phyloP scores from a whole-genome alignment of 495 filamentous ascomycete species.

The Symbiotaphrina buchneri region DNA sequence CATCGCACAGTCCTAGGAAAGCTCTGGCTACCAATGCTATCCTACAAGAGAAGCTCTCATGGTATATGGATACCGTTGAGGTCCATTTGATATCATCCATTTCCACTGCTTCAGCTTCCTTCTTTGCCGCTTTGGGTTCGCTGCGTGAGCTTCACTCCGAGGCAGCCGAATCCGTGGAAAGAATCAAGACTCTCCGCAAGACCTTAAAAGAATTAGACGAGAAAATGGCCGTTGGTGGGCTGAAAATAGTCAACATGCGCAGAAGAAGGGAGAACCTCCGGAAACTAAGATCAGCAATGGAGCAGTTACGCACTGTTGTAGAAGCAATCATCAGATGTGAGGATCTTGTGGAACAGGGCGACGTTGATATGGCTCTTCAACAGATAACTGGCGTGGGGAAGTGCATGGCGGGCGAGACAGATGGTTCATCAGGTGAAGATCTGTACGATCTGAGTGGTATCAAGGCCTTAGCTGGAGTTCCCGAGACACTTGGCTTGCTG shows the following conservation, averaged over 20 bases:
- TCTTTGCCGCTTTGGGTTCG: constrained; percentile 88
- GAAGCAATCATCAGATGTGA: constrained; percentile 58
- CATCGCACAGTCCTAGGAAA: constrained; percentile 37
- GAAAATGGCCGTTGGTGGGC: constrained; percentile 67
- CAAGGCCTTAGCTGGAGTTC: constrained; percentile 60
- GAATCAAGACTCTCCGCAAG: constrained; percentile 59
- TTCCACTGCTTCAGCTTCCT: constrained; percentile 81
- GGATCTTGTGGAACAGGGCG: constrained; percentile 53
- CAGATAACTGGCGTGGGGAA: constrained; percentile 55
- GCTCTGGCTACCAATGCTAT: constrained; percentile 92
- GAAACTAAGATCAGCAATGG: constrained; percentile 59
- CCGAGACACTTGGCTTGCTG: constrained; percentile 48
- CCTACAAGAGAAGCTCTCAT: constrained; percentile 95
- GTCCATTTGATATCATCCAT: constrained; percentile 94
- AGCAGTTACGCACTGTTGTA: constrained; percentile 61
- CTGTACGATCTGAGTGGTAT: constrained; percentile 55
- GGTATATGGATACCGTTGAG: constrained; percentile 99
- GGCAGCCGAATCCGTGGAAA: constrained; percentile 72
- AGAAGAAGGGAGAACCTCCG: constrained; percentile 66
- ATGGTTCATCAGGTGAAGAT: constrained; percentile 12
- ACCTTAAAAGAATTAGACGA: constrained; percentile 63
- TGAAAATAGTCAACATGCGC: constrained; percentile 68
- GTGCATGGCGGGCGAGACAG: constrained; percentile 46
- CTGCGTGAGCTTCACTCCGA: constrained; percentile 79
- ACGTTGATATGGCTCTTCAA: constrained; percentile 57